Conservation (phyloP, 1,284 basidiomycete species). For the Microbotryomycetes sp. region DNA sequence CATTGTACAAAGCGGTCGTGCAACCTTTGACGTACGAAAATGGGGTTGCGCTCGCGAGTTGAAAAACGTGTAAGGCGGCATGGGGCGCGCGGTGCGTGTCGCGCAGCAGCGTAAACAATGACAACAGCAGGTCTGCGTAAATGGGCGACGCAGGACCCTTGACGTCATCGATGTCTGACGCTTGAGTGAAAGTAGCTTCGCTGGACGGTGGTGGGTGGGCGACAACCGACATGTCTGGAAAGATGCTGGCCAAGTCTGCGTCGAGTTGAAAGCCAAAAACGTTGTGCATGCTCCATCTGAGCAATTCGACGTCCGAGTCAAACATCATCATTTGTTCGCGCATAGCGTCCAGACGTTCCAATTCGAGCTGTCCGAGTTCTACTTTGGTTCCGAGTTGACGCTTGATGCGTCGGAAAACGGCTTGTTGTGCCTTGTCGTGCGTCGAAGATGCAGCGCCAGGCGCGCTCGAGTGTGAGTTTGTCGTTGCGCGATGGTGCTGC, state of each 20-base stretch:
- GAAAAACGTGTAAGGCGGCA: slow-evolving; percentile 20
- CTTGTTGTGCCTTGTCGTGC: not conserved
- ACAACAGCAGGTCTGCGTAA: slow-evolving; percentile 20
- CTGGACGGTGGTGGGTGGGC: not conserved
- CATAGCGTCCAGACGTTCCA: slow-evolving; percentile 10
- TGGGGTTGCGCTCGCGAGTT: slow-evolving; percentile 22
- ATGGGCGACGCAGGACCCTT: slow-evolving; percentile 11
- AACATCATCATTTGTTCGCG: slow-evolving; percentile 6
- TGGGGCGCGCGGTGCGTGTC: slow-evolving; percentile 15
- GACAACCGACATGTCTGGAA: slow-evolving; percentile 6
- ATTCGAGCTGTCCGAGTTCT: slow-evolving; percentile 4
- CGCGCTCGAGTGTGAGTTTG: not conserved
- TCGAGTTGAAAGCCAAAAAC: slow-evolving; percentile 10
- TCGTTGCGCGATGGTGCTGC: not conserved
- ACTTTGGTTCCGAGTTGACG: not conserved
- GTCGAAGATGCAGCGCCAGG: not conserved
- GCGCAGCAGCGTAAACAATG: slow-evolving; percentile 22
- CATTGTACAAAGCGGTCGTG: slow-evolving; percentile 19
- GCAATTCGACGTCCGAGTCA: slow-evolving; percentile 9
- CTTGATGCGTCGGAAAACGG: not conserved
- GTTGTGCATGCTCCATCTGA: slow-evolving; percentile 5
- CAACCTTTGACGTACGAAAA: slow-evolving; percentile 24
- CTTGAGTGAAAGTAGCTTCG: too few relatives aligned
- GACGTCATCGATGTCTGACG: too few relatives aligned
- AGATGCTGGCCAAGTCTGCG: not conserved